Evolutionary conservation across 2,329 filamentous ascomycete species (phyloP).

Genomic region (Trichothecium sympodiale): DNA sequence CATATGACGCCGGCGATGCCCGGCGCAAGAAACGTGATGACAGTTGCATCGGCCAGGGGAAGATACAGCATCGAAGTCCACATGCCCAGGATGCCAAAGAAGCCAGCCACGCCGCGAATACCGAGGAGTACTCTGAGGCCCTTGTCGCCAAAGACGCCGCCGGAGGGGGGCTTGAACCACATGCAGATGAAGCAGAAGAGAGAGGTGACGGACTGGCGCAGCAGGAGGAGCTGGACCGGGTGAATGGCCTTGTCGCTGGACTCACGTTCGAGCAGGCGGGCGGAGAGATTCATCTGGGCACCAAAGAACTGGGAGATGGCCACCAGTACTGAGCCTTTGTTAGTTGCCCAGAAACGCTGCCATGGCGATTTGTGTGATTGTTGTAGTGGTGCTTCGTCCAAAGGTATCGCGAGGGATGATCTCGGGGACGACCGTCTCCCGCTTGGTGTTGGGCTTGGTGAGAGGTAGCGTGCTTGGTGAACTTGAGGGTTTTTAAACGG

Average conservation of each 20-base stretch:
- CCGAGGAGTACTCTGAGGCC: constrained; percentile 59
- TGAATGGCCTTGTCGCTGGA: constrained; percentile 49
- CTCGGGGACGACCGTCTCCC: too few relatives aligned
- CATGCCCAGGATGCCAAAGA: constrained; percentile 69
- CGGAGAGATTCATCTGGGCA: constrained; percentile 74
- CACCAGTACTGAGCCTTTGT: constrained; percentile 65
- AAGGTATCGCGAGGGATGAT: too few relatives aligned
- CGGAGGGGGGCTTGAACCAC: constrained; percentile 54
- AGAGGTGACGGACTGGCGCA: constrained; percentile 65
- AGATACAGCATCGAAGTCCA: constrained; percentile 62
- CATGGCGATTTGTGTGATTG: too few relatives aligned
- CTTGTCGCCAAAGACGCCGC: constrained; percentile 58
- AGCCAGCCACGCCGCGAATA: constrained; percentile 57
- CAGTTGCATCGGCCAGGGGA: constrained; percentile 75
- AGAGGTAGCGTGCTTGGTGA: neutral
- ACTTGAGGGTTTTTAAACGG: neutral
- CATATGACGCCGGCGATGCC: constrained; percentile 72
- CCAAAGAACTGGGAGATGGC: constrained; percentile 70
- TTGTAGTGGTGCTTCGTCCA: too few relatives aligned
- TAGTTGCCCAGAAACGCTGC: constrained; percentile 43
- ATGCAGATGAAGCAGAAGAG: constrained; percentile 60
- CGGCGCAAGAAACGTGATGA: constrained; percentile 79
- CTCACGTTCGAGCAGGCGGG: constrained; percentile 62
- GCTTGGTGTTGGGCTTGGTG: too few relatives aligned
- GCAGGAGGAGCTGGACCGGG: constrained; percentile 76